Conservation (phyloP, 2,329 filamentous ascomycete genomes). For the Verticillium tricorpus region DNA sequence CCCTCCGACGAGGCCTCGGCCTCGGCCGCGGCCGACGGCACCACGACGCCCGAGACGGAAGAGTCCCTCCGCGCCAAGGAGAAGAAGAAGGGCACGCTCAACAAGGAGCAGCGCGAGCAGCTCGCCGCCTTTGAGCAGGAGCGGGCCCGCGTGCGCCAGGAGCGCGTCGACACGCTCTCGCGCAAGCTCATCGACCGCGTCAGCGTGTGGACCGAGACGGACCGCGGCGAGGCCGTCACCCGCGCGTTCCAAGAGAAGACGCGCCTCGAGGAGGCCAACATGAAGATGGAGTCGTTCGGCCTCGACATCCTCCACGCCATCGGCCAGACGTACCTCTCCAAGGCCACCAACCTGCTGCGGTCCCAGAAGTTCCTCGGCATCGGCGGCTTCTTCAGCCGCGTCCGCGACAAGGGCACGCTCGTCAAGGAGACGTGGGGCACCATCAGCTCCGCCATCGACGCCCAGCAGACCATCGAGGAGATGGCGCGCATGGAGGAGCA, state of each 20-base stretch:
- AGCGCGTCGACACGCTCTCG: slow-evolving; percentile 79
- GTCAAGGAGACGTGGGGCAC: slow-evolving; percentile 99
- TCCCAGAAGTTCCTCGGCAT: slow-evolving; percentile 97
- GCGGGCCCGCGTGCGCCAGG: slow-evolving; percentile 75
- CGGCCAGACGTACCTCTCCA: slow-evolving; percentile 83
- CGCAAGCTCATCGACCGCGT: slow-evolving; percentile 86
- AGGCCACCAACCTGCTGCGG: slow-evolving; percentile 83
- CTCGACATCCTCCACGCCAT: slow-evolving; percentile 95
- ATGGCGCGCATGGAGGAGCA: slow-evolving; percentile 95
- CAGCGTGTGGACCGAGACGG: slow-evolving; percentile 95
- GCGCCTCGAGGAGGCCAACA: slow-evolving; percentile 87
- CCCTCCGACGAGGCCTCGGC: slow-evolving; percentile 60
- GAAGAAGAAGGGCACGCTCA: slow-evolving; percentile 83
- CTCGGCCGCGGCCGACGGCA: slow-evolving; percentile 57
- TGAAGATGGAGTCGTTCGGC: slow-evolving; percentile 99
- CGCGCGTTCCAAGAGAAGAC: slow-evolving; percentile 91
- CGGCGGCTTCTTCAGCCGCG: slow-evolving; percentile 84
- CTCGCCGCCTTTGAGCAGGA: slow-evolving; percentile 85
- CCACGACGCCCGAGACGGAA: slow-evolving; percentile 64
- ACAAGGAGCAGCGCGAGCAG: slow-evolving; percentile 90
- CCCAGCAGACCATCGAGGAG: slow-evolving; percentile 97
- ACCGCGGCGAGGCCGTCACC: slow-evolving; percentile 82
- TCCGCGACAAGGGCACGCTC: slow-evolving; percentile 94
- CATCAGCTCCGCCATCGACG: slow-evolving; percentile 92
- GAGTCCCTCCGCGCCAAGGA: slow-evolving; percentile 44